Base-by-base conservation (phyloP, 179 eudicot genomes). In the Drosera spatulata region DNA sequence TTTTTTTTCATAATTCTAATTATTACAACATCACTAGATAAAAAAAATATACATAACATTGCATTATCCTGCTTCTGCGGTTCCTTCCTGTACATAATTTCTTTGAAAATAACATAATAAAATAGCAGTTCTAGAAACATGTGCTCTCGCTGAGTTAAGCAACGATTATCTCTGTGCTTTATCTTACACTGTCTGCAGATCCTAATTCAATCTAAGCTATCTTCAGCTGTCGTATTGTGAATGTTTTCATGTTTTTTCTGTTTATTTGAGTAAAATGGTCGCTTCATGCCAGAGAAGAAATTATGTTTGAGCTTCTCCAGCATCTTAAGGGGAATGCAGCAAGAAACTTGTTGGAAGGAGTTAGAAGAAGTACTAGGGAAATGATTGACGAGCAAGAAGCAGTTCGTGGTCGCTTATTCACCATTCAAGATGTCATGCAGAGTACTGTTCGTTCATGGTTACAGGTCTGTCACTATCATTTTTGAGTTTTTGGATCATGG, bases 361-460 rank as follows among this genome's bases (percentile, higher is more conserved):
- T 85, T 58, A 75, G 79, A 63, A 83, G 78, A 77, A 88, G 84
- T 72, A 83, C 96, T 4, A 73, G 97, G 66, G 85, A 83, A 61
- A 91, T 91, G 97, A 73, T 91, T 68, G 85, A 77, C 46, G 97
- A 91, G 79, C 98, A 91, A 78, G 98, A 91, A 79, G 98, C 96
- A 57, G 98, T 85, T 66, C 87, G 98, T 66, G 98, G 82, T 67
- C 98, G 96, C 72, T 67, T 91, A 58, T 91, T 91, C 69, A 91
- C 96, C 63, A 77, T 91, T 69, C 98, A 91, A 82, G 98, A 91
- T 75, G 98, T 91, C 65, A 91, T 91, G 96, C 91, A 88, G 70
- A 82, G 96, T 63, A 91, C 73, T 22, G 63, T 88, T 39, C 95
- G 98, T 41, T 91, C 98, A 55, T 88, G 97, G 96, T 71, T 91